Conservation (phyloP, 2,329 filamentous ascomycete genomes). For the Hansfordia pulvinata region DNA sequence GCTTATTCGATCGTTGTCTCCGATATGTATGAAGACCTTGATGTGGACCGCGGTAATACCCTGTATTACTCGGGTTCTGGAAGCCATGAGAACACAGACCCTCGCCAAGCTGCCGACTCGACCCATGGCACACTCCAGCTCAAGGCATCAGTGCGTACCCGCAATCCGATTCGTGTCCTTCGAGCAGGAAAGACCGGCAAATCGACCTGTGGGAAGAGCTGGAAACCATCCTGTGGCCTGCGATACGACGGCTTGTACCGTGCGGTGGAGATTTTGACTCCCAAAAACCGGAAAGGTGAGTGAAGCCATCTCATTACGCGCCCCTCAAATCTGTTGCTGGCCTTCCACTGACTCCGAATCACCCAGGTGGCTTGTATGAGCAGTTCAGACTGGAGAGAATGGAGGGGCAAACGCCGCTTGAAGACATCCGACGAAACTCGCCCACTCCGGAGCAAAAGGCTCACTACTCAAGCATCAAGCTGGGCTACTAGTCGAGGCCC, state of each 20-base stretch:
- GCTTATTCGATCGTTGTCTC: slow-evolving; percentile 14
- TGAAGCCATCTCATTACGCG: too few relatives aligned
- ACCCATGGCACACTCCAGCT: slow-evolving; percentile 10
- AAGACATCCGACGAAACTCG: slow-evolving; percentile 5
- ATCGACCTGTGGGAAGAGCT: too few relatives aligned
- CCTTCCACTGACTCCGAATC: slow-evolving; percentile 1
- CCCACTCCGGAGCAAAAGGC: slow-evolving; percentile 8
- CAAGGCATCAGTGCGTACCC: slow-evolving; percentile 6
- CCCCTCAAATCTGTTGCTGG: background rate
- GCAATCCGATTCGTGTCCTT: slow-evolving; percentile 12
- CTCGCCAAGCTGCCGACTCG: slow-evolving; percentile 4
- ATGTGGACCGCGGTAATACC: slow-evolving; percentile 6
- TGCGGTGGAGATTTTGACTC: slow-evolving; percentile 4
- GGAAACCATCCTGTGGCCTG: slow-evolving; percentile 10
- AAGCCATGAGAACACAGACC: slow-evolving; percentile 7
- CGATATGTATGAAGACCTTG: slow-evolving; percentile 6
- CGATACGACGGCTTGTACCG: slow-evolving; percentile 16
- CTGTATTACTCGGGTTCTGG: slow-evolving; percentile 10
- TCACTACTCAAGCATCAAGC: slow-evolving; percentile 2
- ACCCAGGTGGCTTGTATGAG: slow-evolving; percentile 12
- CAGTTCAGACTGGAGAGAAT: slow-evolving; percentile 11
- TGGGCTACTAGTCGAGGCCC: slow-evolving; percentile 1
- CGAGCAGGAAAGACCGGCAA: slow-evolving; percentile 8
- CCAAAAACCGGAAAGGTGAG: slow-evolving; percentile 9
- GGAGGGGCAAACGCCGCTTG: slow-evolving; percentile 7